Evolutionary conservation across 371 early-diverging fungal species (phyloP), one percentile per base, ranked within the genome.

Genomic region (Rhizopus stolonifer): DNA sequence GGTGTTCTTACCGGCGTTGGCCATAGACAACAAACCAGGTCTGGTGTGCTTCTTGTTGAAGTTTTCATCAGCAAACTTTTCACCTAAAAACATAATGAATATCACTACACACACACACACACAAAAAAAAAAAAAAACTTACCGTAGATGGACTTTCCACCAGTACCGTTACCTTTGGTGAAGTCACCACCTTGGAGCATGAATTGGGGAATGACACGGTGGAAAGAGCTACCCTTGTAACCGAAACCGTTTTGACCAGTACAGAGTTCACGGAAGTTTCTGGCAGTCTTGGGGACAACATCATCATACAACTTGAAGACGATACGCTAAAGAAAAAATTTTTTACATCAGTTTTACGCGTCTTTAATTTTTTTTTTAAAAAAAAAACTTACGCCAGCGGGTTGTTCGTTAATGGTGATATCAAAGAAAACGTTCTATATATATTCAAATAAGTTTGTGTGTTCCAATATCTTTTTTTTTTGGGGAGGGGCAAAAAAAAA

Each of bases 151-250:
- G 92, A 91, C 75, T 84, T 84, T 56, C 93, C 89, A 57, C 99
- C 99, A 25, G 98, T 97, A 56, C 99, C 99, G 83, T 99, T 84
- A 65, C 76, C 74, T 49, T 74, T 71, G 72, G 90, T 89, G 76
- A 99, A 88, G 81, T 99, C 99, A 58, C 99, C 99, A 56, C 99
- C 99, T 77, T 99, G 99, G 36, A 98, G 83, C 97, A 99, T 99
- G 80, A 99, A 99, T 23, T 91, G 64, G 59, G 87, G 87, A 58
- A 95, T 95, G 54, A 95, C 82, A 59, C 97, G 84, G 80, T 97
- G 98, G 87, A 98, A 97, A 17, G 60, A 67, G 25, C 66, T 70
- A 65, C 85, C 88, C 70, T 91, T 90, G 81, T 94, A 99, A 23
- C 94, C 91, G 31, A 58, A 74, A 53, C 71, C 92, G 71, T 80